Conservation (phyloP, 1,284 basidiomycete genomes). For the Leccinum variabile region DNA sequence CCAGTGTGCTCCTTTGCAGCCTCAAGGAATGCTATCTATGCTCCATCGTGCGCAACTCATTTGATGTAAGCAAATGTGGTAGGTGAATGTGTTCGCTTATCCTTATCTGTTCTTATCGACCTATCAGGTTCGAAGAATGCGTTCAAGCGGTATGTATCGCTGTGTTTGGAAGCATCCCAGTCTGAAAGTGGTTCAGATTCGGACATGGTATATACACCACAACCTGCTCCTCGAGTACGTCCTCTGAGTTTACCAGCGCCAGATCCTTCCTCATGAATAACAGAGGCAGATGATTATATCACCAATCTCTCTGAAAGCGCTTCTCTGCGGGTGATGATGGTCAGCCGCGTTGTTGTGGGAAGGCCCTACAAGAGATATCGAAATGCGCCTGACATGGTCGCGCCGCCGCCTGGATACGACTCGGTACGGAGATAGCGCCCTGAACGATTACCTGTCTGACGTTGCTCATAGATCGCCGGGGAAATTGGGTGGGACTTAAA, state of each 20-base stretch:
- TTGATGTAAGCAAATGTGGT: slow-evolving; percentile 56
- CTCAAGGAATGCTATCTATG: slow-evolving; percentile 52
- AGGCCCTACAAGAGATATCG: slow-evolving; percentile 47
- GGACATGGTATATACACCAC: slow-evolving; percentile 63
- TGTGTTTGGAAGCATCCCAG: not conserved
- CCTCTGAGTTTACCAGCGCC: not conserved
- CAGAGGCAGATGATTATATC: slow-evolving; percentile 63
- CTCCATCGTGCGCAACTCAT: slow-evolving; percentile 52
- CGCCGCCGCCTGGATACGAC: slow-evolving; percentile 54
- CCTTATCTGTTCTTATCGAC: slow-evolving; percentile 7
- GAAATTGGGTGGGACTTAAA: slow-evolving; percentile 57
- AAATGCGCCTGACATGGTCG: slow-evolving; percentile 46
- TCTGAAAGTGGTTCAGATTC: slow-evolving; percentile 41
- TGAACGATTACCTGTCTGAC: not conserved
- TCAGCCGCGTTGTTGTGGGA: slow-evolving; percentile 62
- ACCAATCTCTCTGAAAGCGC: slow-evolving; percentile 41
- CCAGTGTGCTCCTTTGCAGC: slow-evolving; percentile 45
- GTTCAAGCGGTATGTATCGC: slow-evolving; percentile 44
- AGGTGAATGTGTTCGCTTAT: slow-evolving; percentile 20
- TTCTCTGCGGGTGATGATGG: slow-evolving; percentile 46
- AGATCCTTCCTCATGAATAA: slow-evolving; percentile 10
- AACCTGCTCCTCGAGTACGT: slow-evolving; percentile 58
- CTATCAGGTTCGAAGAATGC: slow-evolving; percentile 50
- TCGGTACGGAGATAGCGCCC: slow-evolving; percentile 43
- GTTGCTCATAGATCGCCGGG: slow-evolving; percentile 36